Evolutionary conservation across 345 rosid species (phyloP).

Genomic region (Salix suchowensis): DNA sequence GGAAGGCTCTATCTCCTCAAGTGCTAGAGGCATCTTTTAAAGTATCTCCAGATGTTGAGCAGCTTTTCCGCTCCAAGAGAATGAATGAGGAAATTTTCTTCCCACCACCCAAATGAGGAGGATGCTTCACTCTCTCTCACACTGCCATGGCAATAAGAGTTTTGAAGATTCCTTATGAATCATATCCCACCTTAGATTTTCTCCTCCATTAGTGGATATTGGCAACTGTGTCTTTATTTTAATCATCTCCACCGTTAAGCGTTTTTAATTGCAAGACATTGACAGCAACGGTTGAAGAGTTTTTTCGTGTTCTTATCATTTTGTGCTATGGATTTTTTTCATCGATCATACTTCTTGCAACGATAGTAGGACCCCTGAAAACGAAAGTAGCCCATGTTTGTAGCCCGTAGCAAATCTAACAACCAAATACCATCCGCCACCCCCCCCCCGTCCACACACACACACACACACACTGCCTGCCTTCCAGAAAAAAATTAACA

Average conservation of each 20-base stretch:
- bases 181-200: not conserved
- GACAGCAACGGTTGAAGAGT: too few species aligned
- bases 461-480: too few species aligned
- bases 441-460: too few species aligned
- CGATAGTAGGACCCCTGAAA: too few species aligned
- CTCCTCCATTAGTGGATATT: not conserved
- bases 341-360: too few species aligned
- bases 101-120: slow-evolving; percentile 44
- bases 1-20: slow-evolving; percentile 72
- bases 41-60: slow-evolving; percentile 49
- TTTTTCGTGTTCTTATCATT: too few species aligned
- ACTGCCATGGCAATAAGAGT: not conserved
- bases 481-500: too few species aligned
- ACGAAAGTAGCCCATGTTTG: too few species aligned
- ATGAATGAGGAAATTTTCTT: slow-evolving; percentile 61
- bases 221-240: not conserved
- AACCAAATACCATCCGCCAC: too few species aligned
- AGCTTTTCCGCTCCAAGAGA: slow-evolving; percentile 59
- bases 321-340: too few species aligned
- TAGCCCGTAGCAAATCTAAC: too few species aligned
- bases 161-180: not conserved
- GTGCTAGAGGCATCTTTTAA: slow-evolving; percentile 66
- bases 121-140: not conserved
- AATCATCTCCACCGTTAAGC: not conserved
- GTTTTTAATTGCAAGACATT: not conserved